A percentile compares a stretch with the other conserved stretches of the same genome.
These are phyloP conservation scores for Trifolium pratense DNA, from an alignment of 306 rosid species.

Conservation along the genomic window DNA sequence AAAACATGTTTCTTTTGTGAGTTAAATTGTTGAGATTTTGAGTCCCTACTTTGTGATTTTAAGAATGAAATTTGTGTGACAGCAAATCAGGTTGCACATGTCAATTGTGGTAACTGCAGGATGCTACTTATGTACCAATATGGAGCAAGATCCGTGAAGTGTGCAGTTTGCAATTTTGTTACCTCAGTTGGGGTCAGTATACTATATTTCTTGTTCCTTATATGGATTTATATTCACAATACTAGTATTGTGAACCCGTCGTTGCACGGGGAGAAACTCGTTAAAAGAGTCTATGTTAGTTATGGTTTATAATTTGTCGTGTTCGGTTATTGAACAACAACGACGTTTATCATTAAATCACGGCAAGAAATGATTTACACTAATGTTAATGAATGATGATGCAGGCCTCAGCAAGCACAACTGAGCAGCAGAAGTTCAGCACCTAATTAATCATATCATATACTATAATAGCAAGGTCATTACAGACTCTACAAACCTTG, in stretches of 20 bases:
- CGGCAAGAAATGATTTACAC: too few species aligned
- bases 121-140: constrained; percentile 94
- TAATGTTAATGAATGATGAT: constrained; percentile 46
- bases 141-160: constrained; percentile 95
- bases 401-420: constrained; percentile 69
- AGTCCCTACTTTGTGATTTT: constrained; percentile 31
- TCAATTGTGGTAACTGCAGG: constrained; percentile 92
- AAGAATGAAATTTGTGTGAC: constrained; percentile 49
- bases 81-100: constrained; percentile 99
- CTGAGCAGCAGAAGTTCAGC: constrained; percentile 84
- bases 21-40: constrained; percentile 18
- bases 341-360: too few species aligned
- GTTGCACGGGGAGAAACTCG: too few species aligned
- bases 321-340: too few species aligned
- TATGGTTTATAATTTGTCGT: too few species aligned
- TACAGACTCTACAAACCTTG: constrained; percentile 50
- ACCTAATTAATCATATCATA: constrained; percentile 44
- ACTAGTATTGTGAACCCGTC: too few species aligned
- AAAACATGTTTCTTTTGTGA: constrained; percentile 33
- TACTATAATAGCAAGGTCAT: constrained; percentile 40
- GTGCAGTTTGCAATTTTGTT: constrained; percentile 98
- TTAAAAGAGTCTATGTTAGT: too few species aligned
- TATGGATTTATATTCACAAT: not conserved
- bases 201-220: constrained; percentile 15
- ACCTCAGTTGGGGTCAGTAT: constrained; percentile 92